These are phyloP conservation scores for Magnolia officinalis DNA, from an alignment of 164 flowering plant species.

Conservation along the genomic window DNA sequence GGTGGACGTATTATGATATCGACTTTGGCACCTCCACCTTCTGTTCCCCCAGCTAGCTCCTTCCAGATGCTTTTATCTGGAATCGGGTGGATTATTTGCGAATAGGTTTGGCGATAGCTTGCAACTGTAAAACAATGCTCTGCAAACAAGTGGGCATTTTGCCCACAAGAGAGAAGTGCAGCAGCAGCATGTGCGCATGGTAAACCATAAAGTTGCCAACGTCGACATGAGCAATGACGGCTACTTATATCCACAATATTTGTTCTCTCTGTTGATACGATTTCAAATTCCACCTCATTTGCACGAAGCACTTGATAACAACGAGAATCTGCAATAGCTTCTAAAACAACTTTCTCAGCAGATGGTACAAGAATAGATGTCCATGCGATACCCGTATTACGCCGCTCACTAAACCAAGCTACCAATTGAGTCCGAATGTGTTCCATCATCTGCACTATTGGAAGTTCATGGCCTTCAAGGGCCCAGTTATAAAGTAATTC, in stretches of 20 bases:
- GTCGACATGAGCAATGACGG: conserved; percentile 73
- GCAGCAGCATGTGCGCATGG: conserved; percentile 98
- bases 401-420: conserved; percentile 44
- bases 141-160: conserved; percentile 44
- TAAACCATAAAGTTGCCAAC: conserved; percentile 88
- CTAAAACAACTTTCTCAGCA: conserved; percentile 45
- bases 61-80: conserved; percentile 62
- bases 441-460: conserved; percentile 58
- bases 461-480: conserved; percentile 54
- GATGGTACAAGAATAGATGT: conserved; percentile 48
- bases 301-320: conserved; percentile 62
- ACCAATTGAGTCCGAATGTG: conserved; percentile 42
- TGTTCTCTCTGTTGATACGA: conserved; percentile 77
- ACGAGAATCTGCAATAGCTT: conserved; percentile 51
- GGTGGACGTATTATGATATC: conserved; percentile 74
- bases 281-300: conserved; percentile 68
- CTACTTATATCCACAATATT: conserved; percentile 52
- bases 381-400: conserved; percentile 33
- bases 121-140: conserved; percentile 50
- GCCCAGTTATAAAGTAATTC: conserved; percentile 50
- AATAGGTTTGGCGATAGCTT: conserved; percentile 45
- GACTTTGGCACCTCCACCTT: conserved; percentile 61
- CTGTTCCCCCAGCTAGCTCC: conserved; percentile 61
- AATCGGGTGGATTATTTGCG: conserved; percentile 38
- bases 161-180: conserved; percentile 76